Evolutionary conservation across 495 filamentous ascomycete species (phyloP).

Genomic region (Poronia punctata): DNA sequence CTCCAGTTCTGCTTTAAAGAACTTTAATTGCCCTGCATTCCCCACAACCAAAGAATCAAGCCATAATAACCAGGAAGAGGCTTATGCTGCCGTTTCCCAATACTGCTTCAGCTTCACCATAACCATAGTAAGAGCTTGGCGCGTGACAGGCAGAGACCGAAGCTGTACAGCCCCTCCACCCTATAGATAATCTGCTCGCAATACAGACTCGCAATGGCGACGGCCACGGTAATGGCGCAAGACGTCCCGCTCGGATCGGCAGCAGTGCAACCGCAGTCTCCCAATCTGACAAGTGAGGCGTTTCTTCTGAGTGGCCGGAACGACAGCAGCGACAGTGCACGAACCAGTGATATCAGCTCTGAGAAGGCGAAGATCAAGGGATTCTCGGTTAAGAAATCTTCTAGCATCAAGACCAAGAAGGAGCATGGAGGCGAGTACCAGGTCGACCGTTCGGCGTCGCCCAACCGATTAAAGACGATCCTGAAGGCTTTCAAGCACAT

Average conservation of each 20-base stretch:
- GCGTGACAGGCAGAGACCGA: no score
- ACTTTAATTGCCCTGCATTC: no score
- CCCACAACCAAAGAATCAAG: no score
- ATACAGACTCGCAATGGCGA: constrained; percentile 16
- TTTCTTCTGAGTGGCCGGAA: constrained; percentile 18
- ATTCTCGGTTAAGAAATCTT: neutral
- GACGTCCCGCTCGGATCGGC: neutral
- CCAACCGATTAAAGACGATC: constrained; percentile 50
- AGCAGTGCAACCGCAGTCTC: constrained; percentile 5
- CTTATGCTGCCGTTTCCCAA: no score
- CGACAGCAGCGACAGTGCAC: constrained; percentile 27
- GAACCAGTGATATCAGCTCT: constrained; percentile 20
- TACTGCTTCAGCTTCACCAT: no score
- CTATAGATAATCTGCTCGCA: neutral
- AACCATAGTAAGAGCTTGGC: no score
- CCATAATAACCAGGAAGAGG: no score
- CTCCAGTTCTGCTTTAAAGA: no score
- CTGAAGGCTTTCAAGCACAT: constrained; percentile 52
- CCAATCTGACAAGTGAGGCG: neutral
- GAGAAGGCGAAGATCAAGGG: constrained; percentile 19
- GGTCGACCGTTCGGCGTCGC: constrained; percentile 42
- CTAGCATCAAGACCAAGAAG: constrained; percentile 1
- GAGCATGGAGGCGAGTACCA: constrained; percentile 11
- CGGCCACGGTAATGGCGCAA: constrained; percentile 14
- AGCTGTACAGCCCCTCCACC: no score